Base-by-base conservation (phyloP, 306 rosid species). In the Dalbergia cochinchinensis region DNA sequence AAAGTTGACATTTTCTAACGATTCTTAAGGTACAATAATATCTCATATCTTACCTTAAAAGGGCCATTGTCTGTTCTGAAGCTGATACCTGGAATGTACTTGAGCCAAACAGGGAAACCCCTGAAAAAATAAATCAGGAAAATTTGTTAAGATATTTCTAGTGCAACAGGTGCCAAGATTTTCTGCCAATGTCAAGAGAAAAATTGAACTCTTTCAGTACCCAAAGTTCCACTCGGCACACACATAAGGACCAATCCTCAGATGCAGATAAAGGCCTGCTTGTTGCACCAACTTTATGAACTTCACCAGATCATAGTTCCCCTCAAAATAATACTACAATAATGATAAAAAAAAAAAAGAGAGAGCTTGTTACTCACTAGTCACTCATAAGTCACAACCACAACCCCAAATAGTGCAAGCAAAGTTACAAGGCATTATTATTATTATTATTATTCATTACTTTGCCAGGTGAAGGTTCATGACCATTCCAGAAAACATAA, bases 151-250 rank as follows among this genome's bases (percentile, higher is more conserved):
- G 51, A 80, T 9, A 81, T 53, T 60, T 76, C 13, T 69, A 63
- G 61, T 73, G 63, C 65, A 11, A 83, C 78, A 78, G 20, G 63
- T 67, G 62, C 42, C 55, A 18, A 6, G 50, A 15, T 8, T 42
- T 13, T 71, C 47, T 65, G 14, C 62, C 69, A 68, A 22, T 64
- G 60, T 50, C 15, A 69, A 69, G 37, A 69, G 41, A 5, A 73
- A 83, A 76, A 1, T 18, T 73, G 69, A 19, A 5, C 18, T 1
- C 31, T 73, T 35, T 79, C 45, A 58, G 39, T 95, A 96, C 99
- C 99, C 99, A 34, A 96, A 96, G 85, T 96, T 96, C 99, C 99
- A 96, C 78, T 96, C 99, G 68, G 99, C 99, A 86, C 99, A 96
- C 70, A 96, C 93, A 88, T 96, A 96, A 74, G 99, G 99, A 70